These are phyloP conservation scores for Solanum habrochaites DNA, from an alignment of 257 asterid genomes.

Conservation along the genomic window DNA sequence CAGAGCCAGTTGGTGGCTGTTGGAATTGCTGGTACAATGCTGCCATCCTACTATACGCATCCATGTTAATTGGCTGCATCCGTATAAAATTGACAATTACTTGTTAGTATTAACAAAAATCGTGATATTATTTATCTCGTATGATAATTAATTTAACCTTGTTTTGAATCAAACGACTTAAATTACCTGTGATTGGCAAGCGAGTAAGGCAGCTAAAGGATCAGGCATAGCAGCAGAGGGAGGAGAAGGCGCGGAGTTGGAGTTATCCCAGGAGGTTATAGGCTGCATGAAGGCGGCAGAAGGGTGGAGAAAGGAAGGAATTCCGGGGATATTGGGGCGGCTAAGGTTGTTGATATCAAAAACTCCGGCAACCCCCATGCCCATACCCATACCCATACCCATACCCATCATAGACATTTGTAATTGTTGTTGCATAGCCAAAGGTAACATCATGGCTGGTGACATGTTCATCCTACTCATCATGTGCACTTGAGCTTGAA, in stretches of 20 bases:
- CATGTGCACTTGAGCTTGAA: constrained; percentile 62
- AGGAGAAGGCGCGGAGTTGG: constrained; percentile 8
- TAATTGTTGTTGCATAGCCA: constrained; percentile 70
- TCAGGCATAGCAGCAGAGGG: constrained; percentile 23
- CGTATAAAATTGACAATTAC: too few relatives aligned
- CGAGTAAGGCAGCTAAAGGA: constrained; percentile 34
- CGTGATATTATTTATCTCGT: neutral
- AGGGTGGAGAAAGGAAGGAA: constrained; percentile 11
- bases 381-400: constrained; percentile 44
- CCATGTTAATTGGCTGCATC: constrained; percentile 56
- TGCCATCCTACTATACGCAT: constrained; percentile 52
- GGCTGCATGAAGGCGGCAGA: constrained; percentile 26
- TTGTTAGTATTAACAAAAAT: too few relatives aligned
- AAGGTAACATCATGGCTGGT: constrained; percentile 41
- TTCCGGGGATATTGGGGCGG: constrained; percentile 23
- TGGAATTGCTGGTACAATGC: constrained; percentile 63
- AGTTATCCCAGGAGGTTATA: constrained; percentile 48
- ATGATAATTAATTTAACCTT: neutral
- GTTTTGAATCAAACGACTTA: neutral
- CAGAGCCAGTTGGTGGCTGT: constrained; percentile 20
- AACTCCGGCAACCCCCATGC: constrained; percentile 38
- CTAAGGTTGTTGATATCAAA: constrained; percentile 43
- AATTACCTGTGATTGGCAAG: constrained; percentile 55
- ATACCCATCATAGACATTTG: constrained; percentile 73
- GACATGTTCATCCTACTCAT: constrained; percentile 71